Conservation (phyloP, 176 grass and related monocot species). For the Triticum dicoccoides region DNA sequence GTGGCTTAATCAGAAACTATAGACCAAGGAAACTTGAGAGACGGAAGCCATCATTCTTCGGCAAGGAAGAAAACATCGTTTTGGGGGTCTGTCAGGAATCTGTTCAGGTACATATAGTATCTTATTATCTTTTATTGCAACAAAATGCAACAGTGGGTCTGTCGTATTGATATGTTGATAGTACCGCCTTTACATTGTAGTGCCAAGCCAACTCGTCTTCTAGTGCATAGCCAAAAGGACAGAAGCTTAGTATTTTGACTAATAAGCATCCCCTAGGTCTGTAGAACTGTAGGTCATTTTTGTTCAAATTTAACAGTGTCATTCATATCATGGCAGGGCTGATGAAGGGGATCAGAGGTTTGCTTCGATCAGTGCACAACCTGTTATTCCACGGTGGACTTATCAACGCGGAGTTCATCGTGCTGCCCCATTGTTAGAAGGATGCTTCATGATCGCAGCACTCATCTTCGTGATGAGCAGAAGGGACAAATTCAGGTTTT, state of each 20-base stretch:
- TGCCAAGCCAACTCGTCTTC: too few relatives aligned
- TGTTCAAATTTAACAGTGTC: not conserved
- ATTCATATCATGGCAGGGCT: constrained; percentile 26
- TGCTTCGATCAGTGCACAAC: constrained; percentile 39
- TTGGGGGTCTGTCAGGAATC: constrained; percentile 57
- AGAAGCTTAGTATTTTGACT: too few relatives aligned
- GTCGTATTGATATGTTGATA: too few relatives aligned
- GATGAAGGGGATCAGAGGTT: constrained; percentile 25
- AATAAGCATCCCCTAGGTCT: too few relatives aligned
- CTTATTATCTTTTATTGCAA: not conserved
- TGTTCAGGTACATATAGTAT: constrained; percentile 60
- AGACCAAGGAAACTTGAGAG: constrained; percentile 10
- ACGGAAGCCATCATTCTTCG: constrained; percentile 14
- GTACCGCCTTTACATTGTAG: too few relatives aligned
- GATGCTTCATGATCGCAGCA: constrained; percentile 19
- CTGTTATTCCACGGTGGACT: constrained; percentile 30
- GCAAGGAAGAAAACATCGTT: constrained; percentile 42
- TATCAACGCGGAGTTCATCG: constrained; percentile 1
- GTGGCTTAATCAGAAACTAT: constrained; percentile 24
- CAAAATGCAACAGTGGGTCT: too few relatives aligned
- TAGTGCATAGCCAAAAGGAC: too few relatives aligned
- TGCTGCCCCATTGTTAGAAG: constrained; percentile 15
- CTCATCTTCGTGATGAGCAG: constrained; percentile 16
- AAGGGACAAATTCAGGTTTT: not conserved
- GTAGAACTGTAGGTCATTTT: not conserved